Evolutionary conservation across 2,329 filamentous ascomycete species (phyloP), one percentile per base, ranked within the genome.

Genomic region (Paraphaeosphaeria minitans): DNA sequence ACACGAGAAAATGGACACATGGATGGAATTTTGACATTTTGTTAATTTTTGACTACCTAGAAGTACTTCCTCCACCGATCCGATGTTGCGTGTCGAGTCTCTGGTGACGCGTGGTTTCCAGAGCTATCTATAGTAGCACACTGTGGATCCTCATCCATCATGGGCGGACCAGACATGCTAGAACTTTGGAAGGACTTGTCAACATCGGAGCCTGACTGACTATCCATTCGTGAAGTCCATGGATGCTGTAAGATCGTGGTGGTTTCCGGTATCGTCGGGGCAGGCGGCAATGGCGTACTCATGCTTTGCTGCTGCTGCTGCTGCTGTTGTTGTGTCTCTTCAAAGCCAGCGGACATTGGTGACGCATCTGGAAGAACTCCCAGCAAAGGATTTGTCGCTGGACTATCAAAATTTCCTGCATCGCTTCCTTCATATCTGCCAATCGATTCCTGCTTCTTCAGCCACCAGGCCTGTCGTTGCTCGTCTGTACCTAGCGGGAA

Each of bases 1-100:
- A 41, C 42, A n/a, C 43, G 13, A n/a, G 22, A 29, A 27, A 3
- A 27, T 16, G 6, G 12, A 19, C 24, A 42, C n/a, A 37, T n/a
- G n/a, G 8, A 39, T 5, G 37, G n/a, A 39, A 2, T n/a, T 42
- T 16, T 37, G 22, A 4, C 16, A 31, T 19, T 22, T 22, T 12
- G 21, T 22, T 29, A 4, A 33, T 14, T 21, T 14, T 4, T 12
- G 13, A 46, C 19, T 37, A n/a, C 45, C 16, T 29, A 66, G 48
- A 66, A 66, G 39, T 66, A 66, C 53, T 62, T 66, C 22, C 63
- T 56, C 61, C 61, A 66, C 56, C 55, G 35, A 35, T 62, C 57
- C 1, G 43, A 19, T 3, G 27, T 21, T n/a, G 27, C 42, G 27
- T 22, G 9, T 42, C 27, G 49, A 43, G 22, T 6, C 19, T 45